Evolutionary conservation across 2,329 filamentous ascomycete species (phyloP).

Genomic region (Aspergillus brasiliensis): DNA sequence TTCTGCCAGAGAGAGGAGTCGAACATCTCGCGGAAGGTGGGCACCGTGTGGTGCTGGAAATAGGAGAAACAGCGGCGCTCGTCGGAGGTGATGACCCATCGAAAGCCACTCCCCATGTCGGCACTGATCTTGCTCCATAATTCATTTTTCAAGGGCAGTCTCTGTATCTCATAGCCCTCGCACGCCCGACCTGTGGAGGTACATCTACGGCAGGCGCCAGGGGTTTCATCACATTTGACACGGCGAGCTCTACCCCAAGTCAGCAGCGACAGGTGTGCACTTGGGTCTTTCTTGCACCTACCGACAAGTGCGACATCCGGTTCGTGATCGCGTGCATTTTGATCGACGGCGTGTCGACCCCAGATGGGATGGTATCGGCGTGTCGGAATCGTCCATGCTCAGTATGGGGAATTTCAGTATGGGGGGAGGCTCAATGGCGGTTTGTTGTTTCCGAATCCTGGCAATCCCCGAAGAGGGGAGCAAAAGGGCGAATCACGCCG

Average conservation of each 20-base stretch:
- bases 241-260: background rate
- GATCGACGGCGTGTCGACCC: background rate
- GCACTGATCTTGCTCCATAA: background rate
- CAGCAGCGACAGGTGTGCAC: background rate
- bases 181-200: background rate
- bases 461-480: too few relatives aligned
- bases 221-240: constrained; percentile 2
- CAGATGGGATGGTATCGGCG: too few relatives aligned
- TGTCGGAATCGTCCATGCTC: too few relatives aligned
- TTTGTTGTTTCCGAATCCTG: too few relatives aligned
- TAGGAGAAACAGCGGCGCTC: constrained; percentile 22
- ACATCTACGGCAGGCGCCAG: background rate
- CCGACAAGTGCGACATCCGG: background rate
- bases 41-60: constrained; percentile 2
- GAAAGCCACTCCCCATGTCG: background rate
- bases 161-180: constrained; percentile 4
- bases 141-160: background rate
- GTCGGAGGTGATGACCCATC: constrained; percentile 24
- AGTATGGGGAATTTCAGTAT: too few relatives aligned
- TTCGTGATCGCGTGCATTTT: background rate
- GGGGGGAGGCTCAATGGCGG: too few relatives aligned
- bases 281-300: background rate
- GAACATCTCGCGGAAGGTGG: background rate
- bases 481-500: too few relatives aligned
- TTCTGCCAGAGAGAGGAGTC: constrained; percentile 9